Percentiles rank a stretch among this genome's conserved stretches.
Evolutionary conservation across 139 green algal genomes (phyloP).

Genomic region (Volvox reticuliferus): DNA sequence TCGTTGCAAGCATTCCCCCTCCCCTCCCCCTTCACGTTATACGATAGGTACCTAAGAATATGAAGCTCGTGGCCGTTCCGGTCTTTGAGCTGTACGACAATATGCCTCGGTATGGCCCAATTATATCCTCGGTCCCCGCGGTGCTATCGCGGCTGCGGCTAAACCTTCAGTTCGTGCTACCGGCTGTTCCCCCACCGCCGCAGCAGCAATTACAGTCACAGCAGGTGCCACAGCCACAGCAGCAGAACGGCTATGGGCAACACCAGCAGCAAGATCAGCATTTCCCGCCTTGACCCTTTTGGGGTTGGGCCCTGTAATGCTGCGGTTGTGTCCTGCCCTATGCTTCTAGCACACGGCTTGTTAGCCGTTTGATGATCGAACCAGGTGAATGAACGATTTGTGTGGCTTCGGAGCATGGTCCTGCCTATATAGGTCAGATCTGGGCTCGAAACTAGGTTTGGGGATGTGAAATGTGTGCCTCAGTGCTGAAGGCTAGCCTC

Average conservation of each 20-base stretch:
- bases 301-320: background rate
- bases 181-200: constrained; percentile 4
- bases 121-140: constrained; percentile 87
- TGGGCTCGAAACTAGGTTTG: too few relatives aligned
- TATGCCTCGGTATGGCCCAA: constrained; percentile 79
- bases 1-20: background rate
- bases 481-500: too few relatives aligned
- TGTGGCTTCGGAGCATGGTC: too few relatives aligned
- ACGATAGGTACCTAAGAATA: constrained; percentile 92
- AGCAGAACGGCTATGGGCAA: constrained; percentile 38
- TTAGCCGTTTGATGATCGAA: too few relatives aligned
- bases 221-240: background rate
- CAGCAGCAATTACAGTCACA: background rate
- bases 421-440: too few relatives aligned
- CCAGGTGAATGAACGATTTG: too few relatives aligned
- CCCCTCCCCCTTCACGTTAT: background rate
- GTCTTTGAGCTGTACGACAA: constrained; percentile 98
- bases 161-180: constrained; percentile 59
- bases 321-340: background rate
- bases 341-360: background rate
- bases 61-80: constrained; percentile 94
- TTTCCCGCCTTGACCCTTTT: background rate
- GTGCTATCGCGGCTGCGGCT: constrained; percentile 83
- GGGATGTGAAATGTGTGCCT: too few relatives aligned
- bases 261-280: constrained; percentile 25